Percentiles rank a stretch among this genome's conserved stretches.
phyloP scores from a whole-genome alignment of 1,284 basidiomycete genomes.

The Phellopilus nigrolimitatus region DNA sequence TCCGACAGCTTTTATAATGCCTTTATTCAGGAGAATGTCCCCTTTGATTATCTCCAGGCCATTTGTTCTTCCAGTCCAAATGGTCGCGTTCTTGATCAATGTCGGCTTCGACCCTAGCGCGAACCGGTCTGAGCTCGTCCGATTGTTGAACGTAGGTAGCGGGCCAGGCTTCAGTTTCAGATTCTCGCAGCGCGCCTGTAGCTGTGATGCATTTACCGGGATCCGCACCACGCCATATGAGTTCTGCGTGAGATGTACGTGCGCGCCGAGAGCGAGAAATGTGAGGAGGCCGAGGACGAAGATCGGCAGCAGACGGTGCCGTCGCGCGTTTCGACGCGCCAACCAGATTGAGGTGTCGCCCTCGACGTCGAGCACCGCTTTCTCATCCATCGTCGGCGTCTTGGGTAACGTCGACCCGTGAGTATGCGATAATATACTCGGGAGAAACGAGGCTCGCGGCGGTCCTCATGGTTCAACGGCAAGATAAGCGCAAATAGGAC shows the following conservation, averaged over 20 bases:
- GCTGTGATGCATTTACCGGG: slow-evolving; percentile 5
- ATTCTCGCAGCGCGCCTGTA: slow-evolving; percentile 19
- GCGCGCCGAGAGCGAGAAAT: slow-evolving; percentile 4
- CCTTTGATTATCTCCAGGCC: slow-evolving; percentile 61
- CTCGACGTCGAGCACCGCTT: background rate
- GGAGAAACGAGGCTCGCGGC: too few relatives aligned
- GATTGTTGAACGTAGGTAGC: slow-evolving; percentile 43
- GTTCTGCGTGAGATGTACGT: slow-evolving; percentile 6
- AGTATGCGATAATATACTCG: too few relatives aligned
- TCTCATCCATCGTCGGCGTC: background rate
- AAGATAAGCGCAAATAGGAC: too few relatives aligned
- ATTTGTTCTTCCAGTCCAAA: slow-evolving; percentile 74
- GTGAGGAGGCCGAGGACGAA: slow-evolving; percentile 6
- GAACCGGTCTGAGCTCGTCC: slow-evolving; percentile 67
- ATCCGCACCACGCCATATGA: background rate
- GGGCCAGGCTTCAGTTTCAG: slow-evolving; percentile 35
- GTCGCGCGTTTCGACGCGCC: background rate
- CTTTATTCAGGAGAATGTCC: slow-evolving; percentile 52
- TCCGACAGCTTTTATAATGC: slow-evolving; percentile 53
- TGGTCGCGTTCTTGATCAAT: slow-evolving; percentile 71
- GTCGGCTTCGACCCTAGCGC: slow-evolving; percentile 61
- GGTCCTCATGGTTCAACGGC: too few relatives aligned
- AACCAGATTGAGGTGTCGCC: background rate
- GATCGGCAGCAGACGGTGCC: slow-evolving; percentile 6
- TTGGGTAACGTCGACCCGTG: too few relatives aligned